phyloP scores from a whole-genome alignment of 129 eudicot genomes.

The Artemisia annua region DNA sequence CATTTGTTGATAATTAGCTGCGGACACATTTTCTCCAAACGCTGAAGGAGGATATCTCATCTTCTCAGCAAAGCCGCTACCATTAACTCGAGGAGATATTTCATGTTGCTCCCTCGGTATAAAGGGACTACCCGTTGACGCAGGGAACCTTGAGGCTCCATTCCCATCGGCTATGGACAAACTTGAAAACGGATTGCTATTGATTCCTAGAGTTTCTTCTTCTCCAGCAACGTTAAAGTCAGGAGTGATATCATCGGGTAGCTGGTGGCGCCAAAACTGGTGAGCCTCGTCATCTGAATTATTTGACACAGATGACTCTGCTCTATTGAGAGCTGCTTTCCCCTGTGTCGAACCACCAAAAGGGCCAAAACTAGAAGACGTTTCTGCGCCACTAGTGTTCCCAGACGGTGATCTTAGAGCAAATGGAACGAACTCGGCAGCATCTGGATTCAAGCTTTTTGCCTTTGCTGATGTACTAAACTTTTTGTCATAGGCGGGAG shows the following conservation, averaged over 20 bases:
- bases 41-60: conserved; percentile 40
- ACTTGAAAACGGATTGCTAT: conserved; percentile 51
- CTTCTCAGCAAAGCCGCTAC: conserved; percentile 46
- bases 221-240: conserved; percentile 68
- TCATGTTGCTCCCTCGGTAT: conserved; percentile 19
- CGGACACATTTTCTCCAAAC: conserved; percentile 39
- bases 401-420: conserved; percentile 63
- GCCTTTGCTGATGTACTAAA: conserved; percentile 44
- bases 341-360: conserved; percentile 43
- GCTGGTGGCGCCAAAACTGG: conserved; percentile 82
- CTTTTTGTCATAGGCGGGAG: conserved; percentile 58
- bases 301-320: conserved; percentile 74
- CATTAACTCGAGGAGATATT: conserved; percentile 45
- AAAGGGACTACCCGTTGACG: neutral
- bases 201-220: conserved; percentile 56
- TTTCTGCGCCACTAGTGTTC: conserved; percentile 29
- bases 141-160: conserved; percentile 51
- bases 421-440: conserved; percentile 85
- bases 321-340: conserved; percentile 61
- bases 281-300: conserved; percentile 93
- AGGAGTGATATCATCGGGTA: conserved; percentile 97
- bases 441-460: conserved; percentile 80
- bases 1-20: conserved; percentile 42
- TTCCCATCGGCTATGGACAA: conserved; percentile 55
- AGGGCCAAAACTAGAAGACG: conserved; percentile 35